Base-by-base conservation (phyloP, 371 early-diverging fungal genomes). In the Mucor plumbeus region DNA sequence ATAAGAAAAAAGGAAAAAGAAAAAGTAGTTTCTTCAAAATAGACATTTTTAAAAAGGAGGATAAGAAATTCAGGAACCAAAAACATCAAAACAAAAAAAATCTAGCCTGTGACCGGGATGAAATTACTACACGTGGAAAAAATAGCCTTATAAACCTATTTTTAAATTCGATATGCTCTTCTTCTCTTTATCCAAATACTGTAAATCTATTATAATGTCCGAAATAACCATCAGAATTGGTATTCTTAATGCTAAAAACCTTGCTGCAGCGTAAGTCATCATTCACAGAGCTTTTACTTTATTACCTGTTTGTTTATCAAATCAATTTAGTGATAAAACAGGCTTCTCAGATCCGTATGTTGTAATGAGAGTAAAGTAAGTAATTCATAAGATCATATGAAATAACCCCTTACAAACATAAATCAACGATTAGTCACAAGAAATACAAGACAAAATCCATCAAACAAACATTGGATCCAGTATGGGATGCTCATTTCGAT, bases 401-500 rank as follows among this genome's bases (percentile, higher is more conserved):
- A n/a, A 43, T 34, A 5, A 33, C 5, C 26, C 10, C 17, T 8
- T 10, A 40, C 36, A 11, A 58, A 35, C 39, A 40, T 4, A 44
- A 7, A 41, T 48, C 4, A 43, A 6, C 11, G 11, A 9, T 9
- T 50, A 91, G 90, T 10, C 86, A 86, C 39, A 87, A 88, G 69
- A 88, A 86, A 55, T 86, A 86, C 63, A 86, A 84, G 14, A 93
- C 95, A 33, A 79, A 87, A 34, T 87, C 91, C 7, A 72, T 92
- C 62, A 75, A 83, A 61, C 86, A 90, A 62, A 89, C 84, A 13
- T 72, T 95, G 48, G 85, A 89, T 63, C 95, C 95, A 1, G 84
- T 80, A 21, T 95, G 95, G 94, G 84, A 92, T 61, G 85, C 79
- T 10, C 74, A 84, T 56, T 91, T 92, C 71, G 90, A 90, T 38